Base-by-base conservation (phyloP, 768 basidiomycete species). In the Lactarius sanguifluus region DNA sequence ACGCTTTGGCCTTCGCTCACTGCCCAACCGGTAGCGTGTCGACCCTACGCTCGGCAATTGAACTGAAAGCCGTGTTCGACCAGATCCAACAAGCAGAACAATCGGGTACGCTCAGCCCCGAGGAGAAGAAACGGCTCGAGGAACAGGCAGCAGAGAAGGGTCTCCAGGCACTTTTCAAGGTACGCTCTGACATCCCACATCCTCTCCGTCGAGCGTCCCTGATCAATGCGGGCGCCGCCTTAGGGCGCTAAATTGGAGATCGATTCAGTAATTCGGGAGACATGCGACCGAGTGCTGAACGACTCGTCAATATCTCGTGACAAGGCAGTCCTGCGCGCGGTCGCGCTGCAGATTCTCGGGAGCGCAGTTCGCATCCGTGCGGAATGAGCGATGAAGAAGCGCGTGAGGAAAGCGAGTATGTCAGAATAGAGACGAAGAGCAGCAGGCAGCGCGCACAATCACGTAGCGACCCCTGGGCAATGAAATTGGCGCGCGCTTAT, bases 81-180 rank as follows among this genome's bases (percentile, higher is more conserved):
- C 93, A 94, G 75, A 91, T 96, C 32, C 89, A 92, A 75, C 91
- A 91, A 0, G 94, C 93, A 0, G 94, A 96, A 76, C 88, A 89
- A 73, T 87, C 89, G 2, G 94, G 94, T 1, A 91, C 88, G 65
- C 77, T 94, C 47, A 81, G 79, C 34, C 85, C 88, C 0, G 93
- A 94, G 52, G 91, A 94, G 77, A 89, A 86, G 78, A 86, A 83
- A 74, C 85, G 87, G 64, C 78, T 96, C 1, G 94, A 96, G 73
- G 94, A 96, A 71, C 91, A 94, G 72, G 94, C 94, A 1, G 94
- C 94, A 0, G 94, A 96, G 79, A 96, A 95, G 76, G 94, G 92
- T 15, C 76, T 96, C 1, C 91, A 94, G 71, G 92, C 94, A 1
- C 78, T 96, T 36, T 96, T 96, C 84, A 96, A 95, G 82, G 92